Evolutionary conservation across 208 protist genomes (phyloP).

Genomic region (Porcisia hertigi): DNA sequence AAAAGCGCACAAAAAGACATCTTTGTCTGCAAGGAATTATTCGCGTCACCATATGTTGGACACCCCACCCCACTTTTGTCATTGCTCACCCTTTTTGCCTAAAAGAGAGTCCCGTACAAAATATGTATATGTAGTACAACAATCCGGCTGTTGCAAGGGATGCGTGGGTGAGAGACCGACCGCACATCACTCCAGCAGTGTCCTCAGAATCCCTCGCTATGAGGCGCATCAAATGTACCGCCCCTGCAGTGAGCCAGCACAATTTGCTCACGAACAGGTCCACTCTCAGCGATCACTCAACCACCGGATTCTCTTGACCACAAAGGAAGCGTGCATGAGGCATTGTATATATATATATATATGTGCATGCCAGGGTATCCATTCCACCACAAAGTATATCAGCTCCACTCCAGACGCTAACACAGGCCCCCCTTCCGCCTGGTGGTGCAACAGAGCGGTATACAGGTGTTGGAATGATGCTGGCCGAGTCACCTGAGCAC

Average conservation of each 20-base stretch:
- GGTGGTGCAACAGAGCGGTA: too few species aligned
- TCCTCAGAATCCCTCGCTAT: background rate
- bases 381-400: too few species aligned
- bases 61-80: background rate
- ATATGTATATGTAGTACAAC: too few species aligned
- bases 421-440: too few species aligned
- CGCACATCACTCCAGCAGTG: background rate
- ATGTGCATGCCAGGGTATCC: too few species aligned
- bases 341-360: too few species aligned
- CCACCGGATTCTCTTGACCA: too few species aligned
- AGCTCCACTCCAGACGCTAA: too few species aligned
- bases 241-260: constrained; percentile 2
- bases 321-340: background rate
- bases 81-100: too few species aligned
- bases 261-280: background rate
- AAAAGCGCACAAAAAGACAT: background rate
- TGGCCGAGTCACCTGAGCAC: too few species aligned
- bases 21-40: background rate
- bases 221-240: background rate
- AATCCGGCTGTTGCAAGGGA: background rate
- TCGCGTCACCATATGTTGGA: background rate
- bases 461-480: too few species aligned
- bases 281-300: background rate
- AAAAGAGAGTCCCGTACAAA: too few species aligned
- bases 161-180: background rate